phyloP scores from a whole-genome alignment of 2,329 filamentous ascomycete genomes.

The Bipolaris gigantea region DNA sequence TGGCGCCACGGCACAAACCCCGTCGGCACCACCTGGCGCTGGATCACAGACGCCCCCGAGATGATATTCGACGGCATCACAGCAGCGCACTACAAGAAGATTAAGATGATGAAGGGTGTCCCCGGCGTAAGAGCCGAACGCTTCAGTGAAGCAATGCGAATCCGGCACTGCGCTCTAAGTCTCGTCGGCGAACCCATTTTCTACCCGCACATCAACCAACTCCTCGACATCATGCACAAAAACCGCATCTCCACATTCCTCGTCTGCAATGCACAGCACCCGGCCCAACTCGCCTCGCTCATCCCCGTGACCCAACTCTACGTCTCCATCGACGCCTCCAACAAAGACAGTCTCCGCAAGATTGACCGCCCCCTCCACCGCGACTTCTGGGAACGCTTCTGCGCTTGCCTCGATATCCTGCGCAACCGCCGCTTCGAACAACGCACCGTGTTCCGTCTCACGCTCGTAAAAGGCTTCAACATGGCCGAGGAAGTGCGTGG shows the following conservation, averaged over 20 bases:
- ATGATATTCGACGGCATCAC: constrained; percentile 90
- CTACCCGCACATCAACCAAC: constrained; percentile 95
- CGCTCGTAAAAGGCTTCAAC: constrained; percentile 97
- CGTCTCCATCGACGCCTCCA: constrained; percentile 92
- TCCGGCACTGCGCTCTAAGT: constrained; percentile 88
- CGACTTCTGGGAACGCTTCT: constrained; percentile 97
- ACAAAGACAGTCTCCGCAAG: constrained; percentile 80
- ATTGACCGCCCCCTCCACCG: constrained; percentile 92
- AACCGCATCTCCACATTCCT: constrained; percentile 92
- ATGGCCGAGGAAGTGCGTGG: constrained; percentile 89
- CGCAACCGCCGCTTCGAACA: constrained; percentile 80
- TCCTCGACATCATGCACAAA: constrained; percentile 77
- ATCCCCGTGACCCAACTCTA: constrained; percentile 92
- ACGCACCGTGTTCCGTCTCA: constrained; percentile 91
- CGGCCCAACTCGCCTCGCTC: constrained; percentile 80
- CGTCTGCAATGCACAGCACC: constrained; percentile 96
- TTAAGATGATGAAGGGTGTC: constrained; percentile 93
- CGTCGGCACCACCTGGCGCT: constrained; percentile 94
- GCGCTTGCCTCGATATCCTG: constrained; percentile 85
- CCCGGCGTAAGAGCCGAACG: constrained; percentile 90
- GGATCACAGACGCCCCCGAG: constrained; percentile 89
- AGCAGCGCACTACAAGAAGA: constrained; percentile 91
- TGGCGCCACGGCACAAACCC: constrained; percentile 98
- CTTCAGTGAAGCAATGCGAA: constrained; percentile 89
- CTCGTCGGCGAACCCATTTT: constrained; percentile 98